Evolutionary conservation across 352 stramenopile genomes (phyloP).

Genomic region (Phytophthora cactorum): DNA sequence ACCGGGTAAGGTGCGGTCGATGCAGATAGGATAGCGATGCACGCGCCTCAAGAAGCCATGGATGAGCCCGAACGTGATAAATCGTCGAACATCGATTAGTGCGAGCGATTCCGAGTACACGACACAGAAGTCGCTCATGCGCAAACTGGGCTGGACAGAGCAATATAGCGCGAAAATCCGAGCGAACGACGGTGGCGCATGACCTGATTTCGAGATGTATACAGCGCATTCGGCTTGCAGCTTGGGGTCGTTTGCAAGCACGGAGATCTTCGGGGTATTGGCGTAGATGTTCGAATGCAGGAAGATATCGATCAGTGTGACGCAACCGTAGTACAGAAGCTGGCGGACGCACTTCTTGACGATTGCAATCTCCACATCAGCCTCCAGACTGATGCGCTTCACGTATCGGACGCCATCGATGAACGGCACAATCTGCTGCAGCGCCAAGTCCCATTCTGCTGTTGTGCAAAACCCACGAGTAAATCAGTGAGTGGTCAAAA

Average conservation of each 20-base stretch:
- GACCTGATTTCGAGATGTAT: constrained; percentile 82
- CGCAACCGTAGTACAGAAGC: constrained; percentile 90
- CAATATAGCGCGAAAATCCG: constrained; percentile 90
- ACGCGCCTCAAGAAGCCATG: constrained; percentile 86
- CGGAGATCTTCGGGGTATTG: constrained; percentile 66
- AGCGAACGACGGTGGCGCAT: constrained; percentile 59
- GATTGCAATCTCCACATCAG: constrained; percentile 87
- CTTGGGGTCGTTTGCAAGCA: constrained; percentile 62
- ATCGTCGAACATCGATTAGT: constrained; percentile 78
- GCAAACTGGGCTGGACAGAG: constrained; percentile 82
- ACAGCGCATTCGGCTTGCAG: constrained; percentile 77
- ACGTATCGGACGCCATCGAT: constrained; percentile 92
- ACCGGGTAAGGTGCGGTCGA: constrained; percentile 44
- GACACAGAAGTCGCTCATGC: constrained; percentile 86
- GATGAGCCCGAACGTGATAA: constrained; percentile 90
- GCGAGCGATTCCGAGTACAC: constrained; percentile 75
- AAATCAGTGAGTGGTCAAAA: no score
- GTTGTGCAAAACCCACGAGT: constrained; percentile 8
- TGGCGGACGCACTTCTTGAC: constrained; percentile 90
- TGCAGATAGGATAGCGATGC: constrained; percentile 84
- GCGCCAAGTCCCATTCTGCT: constrained; percentile 88
- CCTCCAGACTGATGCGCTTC: constrained; percentile 89
- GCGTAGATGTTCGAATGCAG: constrained; percentile 92
- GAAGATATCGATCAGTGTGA: constrained; percentile 92
- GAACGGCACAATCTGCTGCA: constrained; percentile 91